Evolutionary conservation across 495 filamentous ascomycete species (phyloP).

Genomic region (Aspergillus campestris): DNA sequence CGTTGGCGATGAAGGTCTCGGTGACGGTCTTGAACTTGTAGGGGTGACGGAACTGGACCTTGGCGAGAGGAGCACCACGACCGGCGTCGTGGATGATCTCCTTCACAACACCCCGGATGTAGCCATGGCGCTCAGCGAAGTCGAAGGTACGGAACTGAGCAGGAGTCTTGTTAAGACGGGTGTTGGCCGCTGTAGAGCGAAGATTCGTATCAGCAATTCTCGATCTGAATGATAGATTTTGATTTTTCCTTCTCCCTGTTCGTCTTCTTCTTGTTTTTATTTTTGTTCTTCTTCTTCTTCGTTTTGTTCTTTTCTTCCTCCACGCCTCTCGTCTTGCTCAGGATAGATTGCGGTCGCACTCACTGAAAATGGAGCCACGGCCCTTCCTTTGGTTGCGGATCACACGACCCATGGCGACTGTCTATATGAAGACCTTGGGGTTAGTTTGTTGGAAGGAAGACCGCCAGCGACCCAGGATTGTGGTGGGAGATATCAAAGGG

Average conservation of each 20-base stretch:
- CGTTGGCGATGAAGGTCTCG: slow-evolving; percentile 99
- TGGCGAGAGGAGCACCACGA: slow-evolving; percentile 94
- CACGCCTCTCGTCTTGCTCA: background rate
- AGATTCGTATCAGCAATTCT: slow-evolving; percentile 34
- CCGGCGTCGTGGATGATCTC: slow-evolving; percentile 99
- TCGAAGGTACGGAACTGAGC: slow-evolving; percentile 94
- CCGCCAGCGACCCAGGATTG: slow-evolving; percentile 18
- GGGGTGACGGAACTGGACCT: slow-evolving; percentile 89
- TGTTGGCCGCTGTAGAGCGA: slow-evolving; percentile 57
- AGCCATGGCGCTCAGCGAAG: slow-evolving; percentile 92
- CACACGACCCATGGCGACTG: slow-evolving; percentile 63
- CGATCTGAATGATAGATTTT: slow-evolving; percentile 8
- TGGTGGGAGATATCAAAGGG: slow-evolving; percentile 24
- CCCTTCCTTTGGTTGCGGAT: slow-evolving; percentile 99
- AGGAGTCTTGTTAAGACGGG: slow-evolving; percentile 83
- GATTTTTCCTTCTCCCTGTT: slow-evolving; percentile 9
- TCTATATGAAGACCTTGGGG: slow-evolving; percentile 29
- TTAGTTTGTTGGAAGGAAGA: slow-evolving; percentile 32
- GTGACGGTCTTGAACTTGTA: slow-evolving; percentile 84
- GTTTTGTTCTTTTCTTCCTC: slow-evolving; percentile 7
- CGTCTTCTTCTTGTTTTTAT: slow-evolving; percentile 6
- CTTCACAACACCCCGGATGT: slow-evolving; percentile 93
- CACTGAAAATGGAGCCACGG: slow-evolving; percentile 97
- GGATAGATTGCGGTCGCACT: slow-evolving; percentile 36
- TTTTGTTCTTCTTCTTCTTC: slow-evolving; percentile 3